Evolutionary conservation across 2,329 filamentous ascomycete genomes (phyloP).

Genomic region (Aspergillus pseudoglaucus): DNA sequence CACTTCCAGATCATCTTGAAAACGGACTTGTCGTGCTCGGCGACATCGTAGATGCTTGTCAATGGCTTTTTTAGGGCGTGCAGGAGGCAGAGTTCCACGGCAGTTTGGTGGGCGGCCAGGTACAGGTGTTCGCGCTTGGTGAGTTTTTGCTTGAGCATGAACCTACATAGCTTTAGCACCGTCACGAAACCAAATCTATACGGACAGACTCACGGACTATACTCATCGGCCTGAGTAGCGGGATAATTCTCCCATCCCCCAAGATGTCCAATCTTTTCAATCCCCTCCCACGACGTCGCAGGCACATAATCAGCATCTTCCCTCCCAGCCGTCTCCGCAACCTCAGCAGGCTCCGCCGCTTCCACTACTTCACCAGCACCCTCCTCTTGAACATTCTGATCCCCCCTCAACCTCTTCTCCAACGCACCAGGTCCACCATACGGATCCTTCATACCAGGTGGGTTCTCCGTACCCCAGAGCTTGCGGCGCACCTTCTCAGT

Average conservation of each 20-base stretch:
- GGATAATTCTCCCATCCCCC: constrained; percentile 35
- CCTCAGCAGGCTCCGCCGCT: constrained; percentile 7
- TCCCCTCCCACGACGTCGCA: constrained; percentile 46
- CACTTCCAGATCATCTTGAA: constrained; percentile 27
- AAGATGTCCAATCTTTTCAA: constrained; percentile 50
- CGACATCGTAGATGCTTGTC: constrained; percentile 27
- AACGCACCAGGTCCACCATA: constrained; percentile 37
- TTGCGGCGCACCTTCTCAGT: constrained; percentile 43
- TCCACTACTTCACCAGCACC: constrained; percentile 6
- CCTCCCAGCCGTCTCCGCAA: constrained; percentile 5
- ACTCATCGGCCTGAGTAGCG: constrained; percentile 32
- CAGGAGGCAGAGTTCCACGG: constrained; percentile 51
- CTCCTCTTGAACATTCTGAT: constrained; percentile 10
- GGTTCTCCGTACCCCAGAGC: constrained; percentile 46
- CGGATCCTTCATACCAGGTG: constrained; percentile 44
- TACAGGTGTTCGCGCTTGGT: constrained; percentile 30
- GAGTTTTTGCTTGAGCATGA: constrained; percentile 32
- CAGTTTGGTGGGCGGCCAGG: constrained; percentile 47
- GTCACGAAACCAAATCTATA: too few species aligned
- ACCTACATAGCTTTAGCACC: constrained; percentile 12
- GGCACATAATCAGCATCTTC: constrained; percentile 35
- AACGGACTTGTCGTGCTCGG: constrained; percentile 23
- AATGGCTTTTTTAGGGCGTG: constrained; percentile 36
- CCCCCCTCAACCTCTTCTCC: constrained; percentile 20
- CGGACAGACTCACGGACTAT: constrained; percentile 29